Conservation (phyloP, 129 eudicot species). For the carrot (Daucus carota) region DH1_v3.0 NC_030381.2:19357001-19357500, state of each 20-base stretch:
- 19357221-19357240: too few relatives aligned
- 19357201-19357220: too few relatives aligned
- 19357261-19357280: not conserved
- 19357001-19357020: not conserved
- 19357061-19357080: not conserved
- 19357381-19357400: slow-evolving; percentile 91
- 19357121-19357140: not conserved
- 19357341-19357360: slow-evolving; percentile 88
- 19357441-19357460: slow-evolving; percentile 90
- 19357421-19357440: slow-evolving; percentile 92
- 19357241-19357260: not conserved
- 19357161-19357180: not conserved
- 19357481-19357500: slow-evolving; percentile 3
- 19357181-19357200: not conserved
- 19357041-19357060: not conserved
- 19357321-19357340: slow-evolving; percentile 85
- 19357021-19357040: not conserved
- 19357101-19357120: not conserved
- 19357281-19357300: slow-evolving; percentile 18
- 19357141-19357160: not conserved
- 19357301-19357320: slow-evolving; percentile 10
- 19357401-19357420: slow-evolving; percentile 97
- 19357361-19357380: slow-evolving; percentile 84
- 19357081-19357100: not conserved
- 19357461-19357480: slow-evolving; percentile 43